Conservation (phyloP, 345 rosid species). For the Rhodamnia argentea region DNA sequence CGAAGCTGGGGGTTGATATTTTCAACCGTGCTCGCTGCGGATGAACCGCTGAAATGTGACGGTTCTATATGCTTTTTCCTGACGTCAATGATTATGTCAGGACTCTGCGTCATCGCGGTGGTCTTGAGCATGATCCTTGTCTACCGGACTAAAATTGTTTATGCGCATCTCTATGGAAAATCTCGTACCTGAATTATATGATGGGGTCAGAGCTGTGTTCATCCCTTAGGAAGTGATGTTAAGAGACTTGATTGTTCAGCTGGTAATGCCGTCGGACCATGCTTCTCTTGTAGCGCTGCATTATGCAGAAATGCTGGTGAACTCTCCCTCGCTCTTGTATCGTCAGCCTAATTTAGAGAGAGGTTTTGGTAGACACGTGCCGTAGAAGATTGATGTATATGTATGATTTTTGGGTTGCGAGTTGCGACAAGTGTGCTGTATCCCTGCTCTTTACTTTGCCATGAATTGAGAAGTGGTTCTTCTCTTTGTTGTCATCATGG, state of each 20-base stretch:
- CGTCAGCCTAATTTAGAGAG: background rate
- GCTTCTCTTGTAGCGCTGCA: background rate
- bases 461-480: background rate
- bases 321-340: background rate
- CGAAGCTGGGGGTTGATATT: constrained; percentile 11
- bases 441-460: background rate
- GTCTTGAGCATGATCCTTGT: constrained; percentile 86
- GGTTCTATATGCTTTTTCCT: constrained; percentile 89
- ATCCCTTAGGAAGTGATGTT: background rate
- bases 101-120: constrained; percentile 63
- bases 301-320: background rate
- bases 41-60: constrained; percentile 59
- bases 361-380: background rate
- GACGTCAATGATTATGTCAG: constrained; percentile 92
- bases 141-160: constrained; percentile 69
- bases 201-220: background rate
- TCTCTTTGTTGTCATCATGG: background rate
- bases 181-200: constrained; percentile 16
- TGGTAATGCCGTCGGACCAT: background rate
- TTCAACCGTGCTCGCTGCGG: constrained; percentile 14
- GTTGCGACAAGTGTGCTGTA: background rate
- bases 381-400: background rate
- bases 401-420: background rate
- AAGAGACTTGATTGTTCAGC: background rate
- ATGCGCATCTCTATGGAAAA: constrained; percentile 77